Conservation (phyloP, 2,329 filamentous ascomycete genomes). For the Phialophora tarda region DNA sequence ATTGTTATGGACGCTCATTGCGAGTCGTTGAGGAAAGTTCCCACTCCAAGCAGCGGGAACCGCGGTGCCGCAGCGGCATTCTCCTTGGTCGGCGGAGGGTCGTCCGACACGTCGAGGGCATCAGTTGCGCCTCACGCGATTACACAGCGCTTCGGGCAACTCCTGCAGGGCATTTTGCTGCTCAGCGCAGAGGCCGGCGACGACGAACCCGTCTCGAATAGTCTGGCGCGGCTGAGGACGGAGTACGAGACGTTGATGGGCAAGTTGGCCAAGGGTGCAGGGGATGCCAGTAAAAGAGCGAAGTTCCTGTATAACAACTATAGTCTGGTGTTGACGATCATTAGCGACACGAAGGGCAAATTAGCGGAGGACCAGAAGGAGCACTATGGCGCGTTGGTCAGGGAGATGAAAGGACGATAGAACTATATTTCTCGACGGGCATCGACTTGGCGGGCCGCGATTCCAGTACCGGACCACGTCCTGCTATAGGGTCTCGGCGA, state of each 20-base stretch:
- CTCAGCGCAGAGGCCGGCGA: constrained; percentile 91
- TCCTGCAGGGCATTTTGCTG: constrained; percentile 80
- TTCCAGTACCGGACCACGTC: neutral
- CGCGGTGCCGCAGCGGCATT: constrained; percentile 58
- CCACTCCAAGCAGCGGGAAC: constrained; percentile 46
- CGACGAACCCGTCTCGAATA: constrained; percentile 87
- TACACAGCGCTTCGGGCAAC: constrained; percentile 93
- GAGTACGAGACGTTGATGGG: constrained; percentile 85
- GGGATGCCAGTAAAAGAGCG: constrained; percentile 78
- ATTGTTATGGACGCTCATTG: constrained; percentile 91
- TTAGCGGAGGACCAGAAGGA: constrained; percentile 71
- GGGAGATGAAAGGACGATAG: constrained; percentile 33
- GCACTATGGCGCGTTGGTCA: constrained; percentile 69
- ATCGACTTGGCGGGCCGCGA: neutral
- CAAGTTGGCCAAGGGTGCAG: constrained; percentile 74
- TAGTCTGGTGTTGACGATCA: constrained; percentile 89
- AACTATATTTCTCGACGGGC: neutral
- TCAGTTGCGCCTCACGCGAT: constrained; percentile 87
- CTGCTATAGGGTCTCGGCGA: neutral
- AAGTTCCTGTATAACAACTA: constrained; percentile 96
- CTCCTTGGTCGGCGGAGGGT: constrained; percentile 56
- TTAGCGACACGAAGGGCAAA: constrained; percentile 63
- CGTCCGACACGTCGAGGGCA: constrained; percentile 62
- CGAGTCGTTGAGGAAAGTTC: constrained; percentile 75
- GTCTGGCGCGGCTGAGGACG: constrained; percentile 73